Base-by-base conservation (phyloP, 2,329 filamentous ascomycete genomes). In the Dactylellina haptotyla region DNA sequence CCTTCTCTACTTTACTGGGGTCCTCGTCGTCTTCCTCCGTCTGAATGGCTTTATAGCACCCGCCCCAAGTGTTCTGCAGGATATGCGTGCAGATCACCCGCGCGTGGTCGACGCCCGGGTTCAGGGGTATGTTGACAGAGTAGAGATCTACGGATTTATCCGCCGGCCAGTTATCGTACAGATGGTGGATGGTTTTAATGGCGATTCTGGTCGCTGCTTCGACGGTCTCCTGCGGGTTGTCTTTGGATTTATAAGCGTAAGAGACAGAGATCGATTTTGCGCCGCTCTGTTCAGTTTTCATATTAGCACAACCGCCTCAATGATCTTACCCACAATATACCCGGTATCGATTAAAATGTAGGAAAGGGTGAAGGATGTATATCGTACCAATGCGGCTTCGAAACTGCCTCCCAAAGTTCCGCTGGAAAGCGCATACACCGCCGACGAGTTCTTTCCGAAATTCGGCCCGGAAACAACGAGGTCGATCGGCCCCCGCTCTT, bases 41-140 rank as follows among this genome's bases (percentile, higher is more conserved):
- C 18, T 64, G 59, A 2, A 72, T 45, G 28, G 67, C 45, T 53
- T 97, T 98, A 79, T 92, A 97, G 66, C 90, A 91, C 2, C 90
- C 91, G n/a, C 86, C 85, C 95, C 95, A 99, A 79, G 90, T 89
- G 80, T 98, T 99, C 82, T 97, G 92, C 78, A 98, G 82, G 85
- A 97, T 90, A 74, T 87, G 83, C 1, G 95, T 94, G 83, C 89
- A 97, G n/a, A 95, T 78, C 2, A 93, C 88, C 82, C 91, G 92
- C 61, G 86, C 51, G 14, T 58, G 50, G 16, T 89, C 89, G 0
- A 97, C 87, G 4, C 88, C 89, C 71, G 91, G 89, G 12, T 95
- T 85, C 9, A 98, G 83, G 18, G 95, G 94, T 6, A 98, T 90
- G 79, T 98, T 98, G 77, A 98, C 88, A 51, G 87, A 90, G 81